These are phyloP conservation scores for Hirschioporus abietinus DNA, from an alignment of 768 basidiomycete genomes.

Conservation along the genomic window DNA sequence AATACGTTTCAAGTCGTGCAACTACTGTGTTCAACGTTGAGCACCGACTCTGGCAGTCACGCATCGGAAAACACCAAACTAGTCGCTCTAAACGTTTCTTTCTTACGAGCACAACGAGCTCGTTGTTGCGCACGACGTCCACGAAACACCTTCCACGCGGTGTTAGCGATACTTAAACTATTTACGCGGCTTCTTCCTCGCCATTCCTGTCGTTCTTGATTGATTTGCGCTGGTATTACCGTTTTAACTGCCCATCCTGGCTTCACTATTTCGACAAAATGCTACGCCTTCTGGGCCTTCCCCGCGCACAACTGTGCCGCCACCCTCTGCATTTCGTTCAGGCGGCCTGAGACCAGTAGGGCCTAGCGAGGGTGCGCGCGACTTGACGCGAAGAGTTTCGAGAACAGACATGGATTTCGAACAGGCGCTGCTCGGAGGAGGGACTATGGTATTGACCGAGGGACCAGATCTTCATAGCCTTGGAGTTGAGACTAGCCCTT, in stretches of 20 bases:
- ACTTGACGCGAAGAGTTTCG: constrained; percentile 51
- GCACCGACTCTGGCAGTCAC: background rate
- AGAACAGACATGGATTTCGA: constrained; percentile 81
- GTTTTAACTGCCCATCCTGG: constrained; percentile 42
- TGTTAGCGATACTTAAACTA: background rate
- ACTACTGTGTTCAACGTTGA: no score
- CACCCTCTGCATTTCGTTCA: constrained; percentile 40
- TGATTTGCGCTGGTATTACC: background rate
- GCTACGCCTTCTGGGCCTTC: constrained; percentile 22
- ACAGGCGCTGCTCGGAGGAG: constrained; percentile 59
- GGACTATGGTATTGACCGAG: constrained; percentile 66
- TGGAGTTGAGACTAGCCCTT: constrained; percentile 48
- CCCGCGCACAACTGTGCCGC: constrained; percentile 38
- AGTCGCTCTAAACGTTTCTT: background rate
- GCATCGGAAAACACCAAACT: background rate
- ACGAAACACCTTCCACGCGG: background rate
- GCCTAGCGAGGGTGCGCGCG: constrained; percentile 39
- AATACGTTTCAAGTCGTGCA: background rate
- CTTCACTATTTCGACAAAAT: constrained; percentile 57
- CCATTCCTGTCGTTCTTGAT: background rate
- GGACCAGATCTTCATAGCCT: constrained; percentile 64
- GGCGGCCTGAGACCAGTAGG: constrained; percentile 51
- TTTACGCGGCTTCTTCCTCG: background rate
- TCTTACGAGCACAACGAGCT: background rate
- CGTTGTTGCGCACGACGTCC: background rate